Base-by-base conservation (phyloP, 2,329 filamentous ascomycete species). In the Aspergillus fructus region DNA sequence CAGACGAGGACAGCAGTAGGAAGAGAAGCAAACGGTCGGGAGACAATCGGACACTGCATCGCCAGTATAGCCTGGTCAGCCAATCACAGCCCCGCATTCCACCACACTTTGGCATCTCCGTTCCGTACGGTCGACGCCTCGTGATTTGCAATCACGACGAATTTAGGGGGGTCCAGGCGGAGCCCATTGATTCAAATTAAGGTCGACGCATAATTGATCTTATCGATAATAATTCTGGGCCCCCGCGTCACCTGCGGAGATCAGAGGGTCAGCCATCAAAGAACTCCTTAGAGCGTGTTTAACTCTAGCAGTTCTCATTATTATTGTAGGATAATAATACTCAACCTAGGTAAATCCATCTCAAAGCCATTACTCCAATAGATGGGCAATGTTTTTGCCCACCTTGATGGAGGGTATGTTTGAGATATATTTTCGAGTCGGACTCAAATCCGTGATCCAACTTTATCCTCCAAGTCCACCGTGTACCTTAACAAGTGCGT, bases 31-130 rank as follows among this genome's bases (percentile, higher is more conserved):
- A 53, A 51, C 33, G 42, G 52, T 17, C 47, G 48, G 51, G 34
- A 46, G 50, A 51, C 30, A 30, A 27, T 55, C 19, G 45, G 54
- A 41, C 50, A 34, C 43, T 55, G 47, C 47, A 53, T 56, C 49
- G 33, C 42, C 40, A 30, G 52, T 56, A 60, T 55, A 54, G 24
- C 51, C 53, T 56, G 58, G 21, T 60, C 50, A 21, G 15, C 64
- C 64, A 66, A 66, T 66, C 59, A 65, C 27, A 46, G 49, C 37
- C 27, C 49, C 37, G 34, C 5, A 37, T 62, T 51, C 52, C 57
- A 21, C 60, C 64, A 66, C 64, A 64, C 62, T 64, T 59, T 54
- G 47, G 52, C 53, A 45, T 50, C 51, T 24, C 39, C 40, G 34
- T 54, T 58, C 53, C 50, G 49, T 53, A 56, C 49, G 60, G 60